These are phyloP conservation scores for Stropharia rugosoannulata DNA, from an alignment of 768 basidiomycete genomes.

Conservation along the genomic window DNA sequence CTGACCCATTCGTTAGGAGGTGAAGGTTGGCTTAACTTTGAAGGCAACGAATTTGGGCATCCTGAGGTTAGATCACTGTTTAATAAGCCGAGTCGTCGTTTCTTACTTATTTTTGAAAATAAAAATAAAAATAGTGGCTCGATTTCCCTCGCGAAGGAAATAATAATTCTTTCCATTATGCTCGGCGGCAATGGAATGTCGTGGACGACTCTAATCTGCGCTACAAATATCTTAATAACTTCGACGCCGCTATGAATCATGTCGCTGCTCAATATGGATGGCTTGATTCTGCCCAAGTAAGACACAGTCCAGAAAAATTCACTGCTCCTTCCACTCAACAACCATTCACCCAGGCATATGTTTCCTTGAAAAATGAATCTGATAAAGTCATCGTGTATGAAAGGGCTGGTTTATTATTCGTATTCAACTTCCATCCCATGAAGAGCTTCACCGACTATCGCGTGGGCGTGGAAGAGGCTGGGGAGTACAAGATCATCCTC, in stretches of 20 bases:
- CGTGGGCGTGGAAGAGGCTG: conserved; percentile 82
- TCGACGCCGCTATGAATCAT: conserved; percentile 90
- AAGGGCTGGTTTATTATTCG: conserved; percentile 89
- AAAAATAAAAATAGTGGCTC: conserved; percentile 70
- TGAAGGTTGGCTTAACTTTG: conserved; percentile 97
- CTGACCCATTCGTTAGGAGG: conserved; percentile 92
- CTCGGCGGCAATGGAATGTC: conserved; percentile 95
- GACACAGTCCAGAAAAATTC: conserved; percentile 12
- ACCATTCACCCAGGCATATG: conserved; percentile 61
- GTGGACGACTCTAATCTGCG: conserved; percentile 83
- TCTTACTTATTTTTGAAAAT: neutral
- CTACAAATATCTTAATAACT: conserved; percentile 94
- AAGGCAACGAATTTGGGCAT: conserved; percentile 98
- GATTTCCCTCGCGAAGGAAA: conserved; percentile 98
- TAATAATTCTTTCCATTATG: conserved; percentile 94
- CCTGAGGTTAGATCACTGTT: conserved; percentile 67
- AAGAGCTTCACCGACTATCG: conserved; percentile 92
- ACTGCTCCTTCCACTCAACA: conserved; percentile 5
- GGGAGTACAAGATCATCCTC: conserved; percentile 81
- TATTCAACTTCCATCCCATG: conserved; percentile 97
- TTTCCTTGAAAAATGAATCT: conserved; percentile 89
- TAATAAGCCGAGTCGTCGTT: neutral
- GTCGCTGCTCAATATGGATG: conserved; percentile 80
- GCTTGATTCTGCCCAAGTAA: conserved; percentile 79
- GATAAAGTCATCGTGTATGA: conserved; percentile 96